These are phyloP conservation scores for Yamadazyma philogaea DNA, from an alignment of 805 yeast genomes.

Conservation along the genomic window DNA sequence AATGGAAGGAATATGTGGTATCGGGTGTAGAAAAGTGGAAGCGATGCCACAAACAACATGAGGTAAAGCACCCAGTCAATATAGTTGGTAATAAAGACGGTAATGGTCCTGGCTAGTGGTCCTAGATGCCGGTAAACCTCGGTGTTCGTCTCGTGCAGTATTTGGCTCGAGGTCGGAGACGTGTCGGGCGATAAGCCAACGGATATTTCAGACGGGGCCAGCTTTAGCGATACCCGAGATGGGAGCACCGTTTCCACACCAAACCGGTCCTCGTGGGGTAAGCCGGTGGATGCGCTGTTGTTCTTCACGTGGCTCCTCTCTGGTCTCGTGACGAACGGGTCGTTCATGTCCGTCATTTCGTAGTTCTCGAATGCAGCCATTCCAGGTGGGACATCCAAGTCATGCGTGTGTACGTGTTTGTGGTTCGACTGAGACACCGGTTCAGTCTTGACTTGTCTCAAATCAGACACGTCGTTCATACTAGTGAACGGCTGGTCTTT, in stretches of 20 bases:
- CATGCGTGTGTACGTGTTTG: not conserved
- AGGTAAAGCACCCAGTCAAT: conserved; percentile 56
- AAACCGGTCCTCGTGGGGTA: not conserved
- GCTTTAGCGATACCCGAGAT: conserved; percentile 4
- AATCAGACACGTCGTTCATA: conserved; percentile 35
- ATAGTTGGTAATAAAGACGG: conserved; percentile 38
- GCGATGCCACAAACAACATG: conserved; percentile 48
- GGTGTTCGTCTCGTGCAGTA: not conserved
- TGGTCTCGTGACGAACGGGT: conserved; percentile 16
- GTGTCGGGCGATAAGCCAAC: not conserved
- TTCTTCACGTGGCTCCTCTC: conserved; percentile 16
- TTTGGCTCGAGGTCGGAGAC: not conserved
- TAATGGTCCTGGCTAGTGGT: conserved; percentile 22
- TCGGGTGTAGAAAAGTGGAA: conserved; percentile 56
- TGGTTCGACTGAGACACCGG: conserved; percentile 2
- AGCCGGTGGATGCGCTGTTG: conserved; percentile 8
- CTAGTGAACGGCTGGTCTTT: conserved; percentile 17
- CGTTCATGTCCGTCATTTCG: conserved; percentile 10
- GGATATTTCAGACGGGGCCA: conserved; percentile 6
- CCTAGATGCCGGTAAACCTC: conserved; percentile 13
- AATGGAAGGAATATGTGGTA: conserved; percentile 57
- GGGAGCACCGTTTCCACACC: conserved; percentile 7
- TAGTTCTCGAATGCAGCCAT: conserved; percentile 3
- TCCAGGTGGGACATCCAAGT: not conserved
- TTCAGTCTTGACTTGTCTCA: conserved; percentile 18